Percentiles rank a stretch among this genome's conserved stretches.
Conservation (phyloP, 306 rosid species). For the Vigna reflexopilosa region DNA sequence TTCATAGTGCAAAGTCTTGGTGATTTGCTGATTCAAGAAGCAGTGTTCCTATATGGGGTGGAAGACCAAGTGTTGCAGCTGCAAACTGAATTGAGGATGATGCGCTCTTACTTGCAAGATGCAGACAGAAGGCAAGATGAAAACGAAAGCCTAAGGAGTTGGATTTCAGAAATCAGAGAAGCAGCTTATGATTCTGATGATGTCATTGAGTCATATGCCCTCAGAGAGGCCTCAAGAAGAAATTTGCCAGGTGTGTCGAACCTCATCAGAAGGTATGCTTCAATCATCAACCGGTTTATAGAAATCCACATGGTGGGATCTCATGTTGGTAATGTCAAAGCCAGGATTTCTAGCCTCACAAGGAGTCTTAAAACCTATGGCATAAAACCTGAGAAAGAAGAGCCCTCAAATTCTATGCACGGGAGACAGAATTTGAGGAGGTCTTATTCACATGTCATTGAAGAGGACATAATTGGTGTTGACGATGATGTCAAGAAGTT, state of each 20-base stretch:
- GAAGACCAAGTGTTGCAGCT: conserved; percentile 49
- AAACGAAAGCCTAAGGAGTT: conserved; percentile 36
- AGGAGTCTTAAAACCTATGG: conserved; percentile 41
- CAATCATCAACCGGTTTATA: conserved; percentile 25
- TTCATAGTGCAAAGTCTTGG: conserved; percentile 47
- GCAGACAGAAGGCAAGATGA: conserved; percentile 59
- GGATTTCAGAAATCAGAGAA: conserved; percentile 65
- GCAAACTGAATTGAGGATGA: conserved; percentile 45
- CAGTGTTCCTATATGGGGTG: conserved; percentile 45
- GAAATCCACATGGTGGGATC: conserved; percentile 42
- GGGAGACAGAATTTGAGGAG: conserved; percentile 51
- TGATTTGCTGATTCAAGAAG: conserved; percentile 51
- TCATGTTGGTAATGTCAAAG: conserved; percentile 41
- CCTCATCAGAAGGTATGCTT: conserved; percentile 45
- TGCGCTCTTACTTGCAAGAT: conserved; percentile 58
- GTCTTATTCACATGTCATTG: conserved; percentile 58
- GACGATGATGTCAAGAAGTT: conserved; percentile 48
- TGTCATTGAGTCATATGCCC: conserved; percentile 48
- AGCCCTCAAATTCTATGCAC: conserved; percentile 37
- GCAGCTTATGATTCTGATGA: conserved; percentile 65
- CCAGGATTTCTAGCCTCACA: conserved; percentile 42
- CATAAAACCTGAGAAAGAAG: conserved; percentile 40
- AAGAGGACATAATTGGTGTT: conserved; percentile 60
- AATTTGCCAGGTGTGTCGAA: conserved; percentile 15
- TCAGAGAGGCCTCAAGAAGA: conserved; percentile 46